These are phyloP conservation scores for Penicillium paxilli DNA, from an alignment of 495 filamentous ascomycete species.

Conservation along the genomic window DNA sequence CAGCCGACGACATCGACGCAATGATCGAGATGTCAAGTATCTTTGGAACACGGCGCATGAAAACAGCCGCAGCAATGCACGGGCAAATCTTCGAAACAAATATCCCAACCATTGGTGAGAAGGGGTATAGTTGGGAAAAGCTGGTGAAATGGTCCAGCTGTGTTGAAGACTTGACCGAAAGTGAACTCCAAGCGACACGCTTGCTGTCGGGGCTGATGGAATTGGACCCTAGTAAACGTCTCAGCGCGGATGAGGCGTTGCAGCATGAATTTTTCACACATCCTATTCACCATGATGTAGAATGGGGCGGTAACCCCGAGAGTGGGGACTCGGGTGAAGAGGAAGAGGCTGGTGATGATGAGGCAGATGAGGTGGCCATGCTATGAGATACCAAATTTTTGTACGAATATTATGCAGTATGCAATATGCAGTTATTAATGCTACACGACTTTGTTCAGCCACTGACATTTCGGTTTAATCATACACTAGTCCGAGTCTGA, in stretches of 20 bases:
- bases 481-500: too few relatives aligned
- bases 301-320: slow-evolving; percentile 47
- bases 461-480: neutral
- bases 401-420: too few relatives aligned
- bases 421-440: slow-evolving; percentile 23
- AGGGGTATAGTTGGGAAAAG: slow-evolving; percentile 84
- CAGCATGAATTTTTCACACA: slow-evolving; percentile 65
- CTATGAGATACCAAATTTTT: slow-evolving; percentile 28
- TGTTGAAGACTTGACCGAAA: slow-evolving; percentile 47
- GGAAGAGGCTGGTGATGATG: slow-evolving; percentile 35
- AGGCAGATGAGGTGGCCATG: slow-evolving; percentile 48
- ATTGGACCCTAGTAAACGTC: slow-evolving; percentile 54
- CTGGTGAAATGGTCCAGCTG: slow-evolving; percentile 88
- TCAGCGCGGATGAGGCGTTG: slow-evolving; percentile 60
- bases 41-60: slow-evolving; percentile 85
- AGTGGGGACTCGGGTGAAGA: slow-evolving; percentile 42
- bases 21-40: slow-evolving; percentile 96
- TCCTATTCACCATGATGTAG: slow-evolving; percentile 45
- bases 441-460: slow-evolving; percentile 3
- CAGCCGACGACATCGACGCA: slow-evolving; percentile 91
- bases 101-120: slow-evolving; percentile 83
- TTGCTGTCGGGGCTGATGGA: slow-evolving; percentile 68
- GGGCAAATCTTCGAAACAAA: slow-evolving; percentile 87
- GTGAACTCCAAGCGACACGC: slow-evolving; percentile 47
- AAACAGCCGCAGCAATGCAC: slow-evolving; percentile 74